Conservation (phyloP, 495 filamentous ascomycete species). For the Friedmanniomyces simplex region DNA sequence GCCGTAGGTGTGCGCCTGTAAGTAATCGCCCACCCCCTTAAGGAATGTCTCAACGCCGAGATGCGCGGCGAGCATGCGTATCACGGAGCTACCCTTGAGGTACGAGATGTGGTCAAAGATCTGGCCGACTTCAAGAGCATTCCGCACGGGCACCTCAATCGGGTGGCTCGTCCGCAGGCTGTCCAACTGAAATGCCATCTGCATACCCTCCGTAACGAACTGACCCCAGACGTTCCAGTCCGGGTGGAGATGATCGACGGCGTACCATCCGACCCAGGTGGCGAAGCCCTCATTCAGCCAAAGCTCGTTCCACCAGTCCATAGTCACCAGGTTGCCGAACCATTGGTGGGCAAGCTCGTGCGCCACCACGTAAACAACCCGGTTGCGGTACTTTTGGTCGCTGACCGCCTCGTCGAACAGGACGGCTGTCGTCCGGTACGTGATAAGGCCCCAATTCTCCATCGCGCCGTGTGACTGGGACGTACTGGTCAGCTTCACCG, state of each 20-base stretch:
- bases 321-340: slow-evolving; percentile 93
- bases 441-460: slow-evolving; percentile 83
- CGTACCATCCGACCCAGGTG: slow-evolving; percentile 95
- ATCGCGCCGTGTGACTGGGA: slow-evolving; percentile 57
- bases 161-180: slow-evolving; percentile 83
- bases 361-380: slow-evolving; percentile 88
- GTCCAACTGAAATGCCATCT: slow-evolving; percentile 82
- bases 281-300: slow-evolving; percentile 94
- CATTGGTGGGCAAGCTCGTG: slow-evolving; percentile 96
- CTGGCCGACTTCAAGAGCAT: slow-evolving; percentile 88
- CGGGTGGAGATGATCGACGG: slow-evolving; percentile 84
- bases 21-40: slow-evolving; percentile 74
- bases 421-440: slow-evolving; percentile 87
- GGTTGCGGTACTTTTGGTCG: slow-evolving; percentile 75
- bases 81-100: slow-evolving; percentile 86
- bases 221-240: slow-evolving; percentile 94
- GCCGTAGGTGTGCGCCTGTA: slow-evolving; percentile 74
- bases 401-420: slow-evolving; percentile 87
- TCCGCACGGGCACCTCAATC: slow-evolving; percentile 83
- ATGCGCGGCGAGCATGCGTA: slow-evolving; percentile 85
- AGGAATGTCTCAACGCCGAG: slow-evolving; percentile 80
- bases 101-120: slow-evolving; percentile 96
- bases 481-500: slow-evolving; percentile 27
- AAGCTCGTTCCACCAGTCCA: slow-evolving; percentile 88
- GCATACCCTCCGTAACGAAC: slow-evolving; percentile 86